phyloP scores from a whole-genome alignment of 2,329 filamentous ascomycete species.

The Sclerotinia subarctica region DNA sequence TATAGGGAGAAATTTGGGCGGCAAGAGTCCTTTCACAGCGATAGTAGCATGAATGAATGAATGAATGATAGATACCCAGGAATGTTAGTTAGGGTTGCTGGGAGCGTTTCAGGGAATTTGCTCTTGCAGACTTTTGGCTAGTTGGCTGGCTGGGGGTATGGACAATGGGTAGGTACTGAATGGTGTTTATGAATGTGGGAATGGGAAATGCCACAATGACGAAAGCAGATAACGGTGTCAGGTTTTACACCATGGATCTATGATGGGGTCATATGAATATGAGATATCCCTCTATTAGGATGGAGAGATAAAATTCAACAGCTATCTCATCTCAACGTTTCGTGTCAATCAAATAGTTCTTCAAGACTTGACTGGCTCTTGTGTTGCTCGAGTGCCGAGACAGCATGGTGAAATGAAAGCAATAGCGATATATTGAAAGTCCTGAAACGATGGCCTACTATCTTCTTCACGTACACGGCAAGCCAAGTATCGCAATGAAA shows the following conservation, averaged over 20 bases:
- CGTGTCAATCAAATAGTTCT: not conserved
- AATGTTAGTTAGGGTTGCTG: not conserved
- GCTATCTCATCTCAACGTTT: not conserved
- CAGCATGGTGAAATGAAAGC: not conserved
- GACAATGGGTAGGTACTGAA: too few species aligned
- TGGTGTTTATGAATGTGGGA: not conserved
- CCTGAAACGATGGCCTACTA: not conserved
- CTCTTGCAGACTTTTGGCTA: not conserved
- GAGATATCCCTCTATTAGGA: not conserved
- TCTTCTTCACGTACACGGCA: constrained; percentile 22
- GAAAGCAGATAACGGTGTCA: not conserved
- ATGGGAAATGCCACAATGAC: not conserved
- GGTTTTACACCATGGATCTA: not conserved
- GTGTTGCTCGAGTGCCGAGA: not conserved
- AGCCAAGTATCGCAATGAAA: constrained; percentile 20
- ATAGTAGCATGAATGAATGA: not conserved
- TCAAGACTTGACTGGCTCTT: too few species aligned
- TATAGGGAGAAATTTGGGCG: too few species aligned
- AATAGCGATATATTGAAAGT: not conserved
- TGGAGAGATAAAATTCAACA: not conserved
- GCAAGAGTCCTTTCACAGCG: not conserved
- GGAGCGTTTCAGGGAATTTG: not conserved
- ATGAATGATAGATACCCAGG: constrained; percentile 6
- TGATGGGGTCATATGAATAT: not conserved
- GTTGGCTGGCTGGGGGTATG: not conserved